Conservation (phyloP, 768 basidiomycete genomes). For the Cytidiella melzeri region DNA sequence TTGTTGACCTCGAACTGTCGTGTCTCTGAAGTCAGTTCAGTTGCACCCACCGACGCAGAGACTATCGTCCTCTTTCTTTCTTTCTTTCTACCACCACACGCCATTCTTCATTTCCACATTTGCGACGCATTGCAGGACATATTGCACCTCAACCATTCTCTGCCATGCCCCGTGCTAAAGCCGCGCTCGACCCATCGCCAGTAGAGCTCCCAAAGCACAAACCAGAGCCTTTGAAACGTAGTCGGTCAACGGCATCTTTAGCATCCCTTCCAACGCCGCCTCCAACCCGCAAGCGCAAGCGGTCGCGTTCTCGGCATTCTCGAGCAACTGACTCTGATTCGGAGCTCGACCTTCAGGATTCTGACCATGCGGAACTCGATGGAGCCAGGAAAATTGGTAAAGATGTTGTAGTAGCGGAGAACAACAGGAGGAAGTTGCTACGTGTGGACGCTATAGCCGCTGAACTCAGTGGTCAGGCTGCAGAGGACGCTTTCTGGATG, state of each 20-base stretch:
- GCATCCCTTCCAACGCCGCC: conserved; percentile 66
- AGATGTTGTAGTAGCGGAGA: conserved; percentile 18
- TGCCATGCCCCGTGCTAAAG: conserved; percentile 6
- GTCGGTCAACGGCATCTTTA: conserved; percentile 37
- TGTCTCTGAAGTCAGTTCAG: not conserved
- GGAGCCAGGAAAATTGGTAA: conserved; percentile 15
- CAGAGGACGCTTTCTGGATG: conserved; percentile 27
- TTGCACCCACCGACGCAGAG: not conserved
- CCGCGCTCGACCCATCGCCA: conserved; percentile 5
- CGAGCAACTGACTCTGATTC: conserved; percentile 41
- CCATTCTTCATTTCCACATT: not conserved
- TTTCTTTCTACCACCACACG: not conserved
- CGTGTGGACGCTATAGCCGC: conserved; percentile 22
- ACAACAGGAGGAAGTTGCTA: conserved; percentile 22
- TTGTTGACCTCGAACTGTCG: not conserved
- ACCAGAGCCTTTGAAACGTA: conserved; percentile 7
- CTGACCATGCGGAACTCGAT: conserved; percentile 30
- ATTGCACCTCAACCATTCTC: not conserved
- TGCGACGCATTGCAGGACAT: not conserved
- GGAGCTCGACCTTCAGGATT: conserved; percentile 26
- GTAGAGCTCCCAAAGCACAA: conserved; percentile 5
- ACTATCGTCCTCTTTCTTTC: not conserved
- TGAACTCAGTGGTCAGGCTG: conserved; percentile 20
- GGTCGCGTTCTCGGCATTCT: conserved; percentile 33
- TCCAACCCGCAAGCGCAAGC: conserved; percentile 46